These are phyloP conservation scores for Phyllosticta ampelicida DNA, from an alignment of 2,329 filamentous ascomycete species.

Conservation along the genomic window DNA sequence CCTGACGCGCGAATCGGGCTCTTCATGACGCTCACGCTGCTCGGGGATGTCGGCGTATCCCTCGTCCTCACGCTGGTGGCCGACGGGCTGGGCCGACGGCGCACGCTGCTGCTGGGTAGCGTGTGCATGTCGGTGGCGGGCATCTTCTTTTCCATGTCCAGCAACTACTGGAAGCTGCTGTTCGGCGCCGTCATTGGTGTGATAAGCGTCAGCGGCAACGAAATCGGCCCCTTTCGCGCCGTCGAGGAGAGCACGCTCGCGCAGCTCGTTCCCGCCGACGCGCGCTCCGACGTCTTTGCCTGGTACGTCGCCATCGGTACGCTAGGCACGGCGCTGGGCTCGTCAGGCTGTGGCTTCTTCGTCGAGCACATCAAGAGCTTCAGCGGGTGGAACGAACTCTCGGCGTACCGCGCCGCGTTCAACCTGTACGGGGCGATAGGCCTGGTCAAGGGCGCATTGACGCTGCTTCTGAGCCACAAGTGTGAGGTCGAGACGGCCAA, in stretches of 20 bases:
- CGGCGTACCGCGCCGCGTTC: constrained; percentile 32
- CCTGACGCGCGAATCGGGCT: constrained; percentile 28
- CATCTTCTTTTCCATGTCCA: constrained; percentile 23
- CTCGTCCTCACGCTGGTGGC: constrained; percentile 28
- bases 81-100: constrained; percentile 24
- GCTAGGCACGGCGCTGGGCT: constrained; percentile 24
- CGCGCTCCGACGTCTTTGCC: constrained; percentile 27
- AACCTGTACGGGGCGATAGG: constrained; percentile 34
- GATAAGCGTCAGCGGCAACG: constrained; percentile 28
- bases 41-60: constrained; percentile 28
- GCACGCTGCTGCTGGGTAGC: constrained; percentile 24
- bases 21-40: constrained; percentile 31
- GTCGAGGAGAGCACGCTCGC: constrained; percentile 30
- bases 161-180: constrained; percentile 23
- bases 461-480: constrained; percentile 26
- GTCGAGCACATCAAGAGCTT: constrained; percentile 23
- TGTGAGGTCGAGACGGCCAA: constrained; percentile 24
- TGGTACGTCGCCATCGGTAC: constrained; percentile 32
- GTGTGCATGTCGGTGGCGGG: constrained; percentile 26
- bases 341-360: constrained; percentile 26
- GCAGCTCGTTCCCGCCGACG: constrained; percentile 22
- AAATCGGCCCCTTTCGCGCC: constrained; percentile 32
- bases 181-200: constrained; percentile 28
- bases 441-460: constrained; percentile 27
- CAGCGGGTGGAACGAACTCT: constrained; percentile 26